Base-by-base conservation (phyloP, 495 filamentous ascomycete genomes). In the Daldinia loculata region DNA sequence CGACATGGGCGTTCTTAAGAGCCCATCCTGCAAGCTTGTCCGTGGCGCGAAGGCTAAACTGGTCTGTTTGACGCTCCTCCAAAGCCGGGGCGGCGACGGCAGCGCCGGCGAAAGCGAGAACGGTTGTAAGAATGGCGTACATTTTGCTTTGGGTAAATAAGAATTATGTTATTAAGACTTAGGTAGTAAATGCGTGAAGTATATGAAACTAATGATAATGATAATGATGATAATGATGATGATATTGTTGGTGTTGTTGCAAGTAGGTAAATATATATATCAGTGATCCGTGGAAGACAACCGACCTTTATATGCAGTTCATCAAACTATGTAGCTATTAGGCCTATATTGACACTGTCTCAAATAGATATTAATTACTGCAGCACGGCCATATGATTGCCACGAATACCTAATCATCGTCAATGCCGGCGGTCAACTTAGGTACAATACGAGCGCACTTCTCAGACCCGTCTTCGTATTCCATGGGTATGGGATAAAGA, bases 21-120 rank as follows among this genome's bases (percentile, higher is more conserved):
- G 66, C 66, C 66, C 66, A 69, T 19, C 29, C 66, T 6, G 29
- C 22, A n/a, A 69, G 66, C 17, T 39, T 17, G 26, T 17, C 57
- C 29, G 66, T 68, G 17, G 66, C 51, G 17, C 38, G 65, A n/a
- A 67, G 65, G 12, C 57, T 36, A 50, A 67, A 63, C 24, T 36
- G 1, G 32, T 27, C 51, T 11, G 43, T 24, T 17, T 48, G 43
- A 9, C 43, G 43, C 7, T 48, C 43, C 6, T 48, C 43, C 6
- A 48, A 9, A 22, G 8, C 43, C 3, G 43, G 43, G 8, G 43
- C 8, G 43, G 43, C 43, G 43, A 48, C 17, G 17, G 43, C 43
- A 48, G 43, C 17, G 43, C 43, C 43, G 1, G 43, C 43, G 19
- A 48, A 17, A 9, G 43, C 43, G 43, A 48, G 43, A 48, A 48